phyloP scores from a whole-genome alignment of 768 basidiomycete species.

The Auricularia sp. region DNA sequence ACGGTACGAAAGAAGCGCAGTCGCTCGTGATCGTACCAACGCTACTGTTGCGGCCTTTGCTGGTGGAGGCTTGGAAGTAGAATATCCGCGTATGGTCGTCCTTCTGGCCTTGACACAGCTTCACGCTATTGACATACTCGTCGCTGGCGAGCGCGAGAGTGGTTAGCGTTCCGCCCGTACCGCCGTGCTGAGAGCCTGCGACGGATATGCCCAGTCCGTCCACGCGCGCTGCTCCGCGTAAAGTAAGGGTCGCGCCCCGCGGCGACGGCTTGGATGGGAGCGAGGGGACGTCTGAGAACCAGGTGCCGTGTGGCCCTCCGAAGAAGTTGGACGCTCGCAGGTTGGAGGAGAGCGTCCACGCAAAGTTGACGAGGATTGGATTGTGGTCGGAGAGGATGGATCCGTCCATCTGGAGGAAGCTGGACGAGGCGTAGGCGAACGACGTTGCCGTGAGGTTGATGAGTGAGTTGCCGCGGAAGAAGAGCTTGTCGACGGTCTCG shows the following conservation, averaged over 20 bases:
- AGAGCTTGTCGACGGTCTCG: constrained; percentile 32
- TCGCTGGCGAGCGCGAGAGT: constrained; percentile 23
- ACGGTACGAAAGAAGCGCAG: not conserved
- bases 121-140: constrained; percentile 12
- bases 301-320: constrained; percentile 25
- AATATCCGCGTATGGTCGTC: constrained; percentile 23
- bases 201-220: constrained; percentile 23
- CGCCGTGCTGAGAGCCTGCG: constrained; percentile 20
- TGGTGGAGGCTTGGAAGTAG: constrained; percentile 22
- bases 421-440: constrained; percentile 23
- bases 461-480: constrained; percentile 18
- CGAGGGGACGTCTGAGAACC: constrained; percentile 23
- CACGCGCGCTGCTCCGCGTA: constrained; percentile 23
- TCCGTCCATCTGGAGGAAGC: constrained; percentile 22
- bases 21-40: constrained; percentile 21
- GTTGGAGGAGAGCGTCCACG: constrained; percentile 23
- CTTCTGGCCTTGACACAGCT: constrained; percentile 20
- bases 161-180: constrained; percentile 22
- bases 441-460: constrained; percentile 17
- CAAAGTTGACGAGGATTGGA: constrained; percentile 20
- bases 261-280: not conserved
- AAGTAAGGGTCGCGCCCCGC: constrained; percentile 21
- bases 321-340: constrained; percentile 23
- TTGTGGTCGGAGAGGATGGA: constrained; percentile 28
- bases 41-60: constrained; percentile 18